Evolutionary conservation across 345 rosid species (phyloP).

Genomic region (Stellera chamaejasme): DNA sequence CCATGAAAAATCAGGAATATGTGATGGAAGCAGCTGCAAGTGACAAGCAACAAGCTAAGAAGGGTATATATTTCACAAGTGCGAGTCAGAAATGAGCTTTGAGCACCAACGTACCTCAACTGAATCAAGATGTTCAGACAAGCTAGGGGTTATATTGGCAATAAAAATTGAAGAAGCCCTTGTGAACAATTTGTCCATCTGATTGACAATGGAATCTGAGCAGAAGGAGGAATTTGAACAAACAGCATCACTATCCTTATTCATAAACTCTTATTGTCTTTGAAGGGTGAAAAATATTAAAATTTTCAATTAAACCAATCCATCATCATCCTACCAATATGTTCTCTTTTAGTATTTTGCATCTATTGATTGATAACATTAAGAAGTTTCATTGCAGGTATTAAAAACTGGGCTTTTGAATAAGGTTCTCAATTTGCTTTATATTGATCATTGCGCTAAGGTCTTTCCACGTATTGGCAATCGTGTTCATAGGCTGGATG

Average conservation of each 20-base stretch:
- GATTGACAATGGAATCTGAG: constrained; percentile 55
- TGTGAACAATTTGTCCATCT: constrained; percentile 49
- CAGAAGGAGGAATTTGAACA: constrained; percentile 6
- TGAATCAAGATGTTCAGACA: constrained; percentile 44
- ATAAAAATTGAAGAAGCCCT: constrained; percentile 46
- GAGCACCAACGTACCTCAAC: constrained; percentile 50
- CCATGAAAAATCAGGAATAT: constrained; percentile 58
- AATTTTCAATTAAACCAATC: no score
- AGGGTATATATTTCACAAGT: constrained; percentile 1
- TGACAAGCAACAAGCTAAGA: background rate
- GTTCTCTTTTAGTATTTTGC: no score
- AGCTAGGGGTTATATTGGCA: constrained; percentile 38
- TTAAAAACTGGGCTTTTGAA: no score
- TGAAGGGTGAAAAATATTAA: no score
- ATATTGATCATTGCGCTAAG: no score
- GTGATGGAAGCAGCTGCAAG: constrained; percentile 45
- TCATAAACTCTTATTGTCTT: background rate
- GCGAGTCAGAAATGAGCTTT: constrained; percentile 2
- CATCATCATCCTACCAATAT: no score
- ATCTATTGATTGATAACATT: no score
- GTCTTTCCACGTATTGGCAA: no score
- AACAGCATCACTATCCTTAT: background rate
- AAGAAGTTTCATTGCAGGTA: no score
- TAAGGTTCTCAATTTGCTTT: no score
- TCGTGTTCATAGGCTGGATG: no score